A percentile compares a stretch with the other conserved stretches of the same genome.
These are phyloP conservation scores for Teratosphaeria viscida DNA, from an alignment of 2,329 filamentous ascomycete species.

Conservation along the genomic window DNA sequence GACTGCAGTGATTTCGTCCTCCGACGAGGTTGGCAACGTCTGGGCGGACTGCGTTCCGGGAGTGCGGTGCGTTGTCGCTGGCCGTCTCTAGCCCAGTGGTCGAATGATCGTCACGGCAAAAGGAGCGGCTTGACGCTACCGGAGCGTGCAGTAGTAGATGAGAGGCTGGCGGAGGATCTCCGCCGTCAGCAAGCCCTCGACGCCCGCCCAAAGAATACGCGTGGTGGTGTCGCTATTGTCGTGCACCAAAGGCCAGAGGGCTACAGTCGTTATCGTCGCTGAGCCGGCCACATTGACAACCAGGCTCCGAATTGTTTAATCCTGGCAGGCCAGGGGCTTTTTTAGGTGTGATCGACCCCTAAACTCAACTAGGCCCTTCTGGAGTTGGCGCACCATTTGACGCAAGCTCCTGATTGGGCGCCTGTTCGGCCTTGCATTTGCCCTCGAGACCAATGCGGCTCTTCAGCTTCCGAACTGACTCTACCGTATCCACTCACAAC, in stretches of 20 bases:
- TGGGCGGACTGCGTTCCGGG: not conserved
- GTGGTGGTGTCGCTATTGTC: not conserved
- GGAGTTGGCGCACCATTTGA: not conserved
- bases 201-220: not conserved
- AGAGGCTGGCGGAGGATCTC: not conserved
- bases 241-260: not conserved
- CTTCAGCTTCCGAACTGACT: not conserved
- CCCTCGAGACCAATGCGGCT: not conserved
- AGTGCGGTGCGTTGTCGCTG: not conserved
- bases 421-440: not conserved
- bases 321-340: not conserved
- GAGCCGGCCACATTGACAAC: not conserved
- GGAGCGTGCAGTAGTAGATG: not conserved
- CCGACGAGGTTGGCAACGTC: not conserved
- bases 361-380: not conserved
- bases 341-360: not conserved
- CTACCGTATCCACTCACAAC: not conserved
- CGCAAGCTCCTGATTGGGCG: not conserved
- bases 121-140: not conserved
- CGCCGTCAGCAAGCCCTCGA: not conserved
- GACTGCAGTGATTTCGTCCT: not conserved
- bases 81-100: not conserved
- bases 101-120: not conserved
- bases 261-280: not conserved
- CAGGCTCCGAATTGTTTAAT: not conserved